Percentiles rank a stretch among this genome's conserved stretches.
These are phyloP conservation scores for Paraurostyla sp. DNA, from an alignment of 73 alveolate species.

Conservation along the genomic window DNA sequence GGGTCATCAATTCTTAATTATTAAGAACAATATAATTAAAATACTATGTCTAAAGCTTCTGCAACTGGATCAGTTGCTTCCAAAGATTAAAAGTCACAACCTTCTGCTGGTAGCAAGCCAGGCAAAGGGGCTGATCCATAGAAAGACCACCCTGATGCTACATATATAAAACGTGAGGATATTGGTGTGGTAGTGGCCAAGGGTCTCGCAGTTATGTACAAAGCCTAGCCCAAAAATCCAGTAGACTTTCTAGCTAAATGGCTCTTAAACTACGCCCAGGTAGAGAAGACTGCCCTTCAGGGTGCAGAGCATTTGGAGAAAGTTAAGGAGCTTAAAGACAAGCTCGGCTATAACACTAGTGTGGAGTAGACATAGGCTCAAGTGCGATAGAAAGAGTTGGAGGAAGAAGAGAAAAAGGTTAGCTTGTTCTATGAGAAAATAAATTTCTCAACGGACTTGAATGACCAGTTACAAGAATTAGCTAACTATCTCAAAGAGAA, in stretches of 20 bases:
- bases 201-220: constrained; percentile 91
- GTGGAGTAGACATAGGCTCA: constrained; percentile 21
- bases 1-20: not conserved
- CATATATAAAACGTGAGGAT: constrained; percentile 77
- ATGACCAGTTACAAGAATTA: constrained; percentile 82
- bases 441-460: constrained; percentile 65
- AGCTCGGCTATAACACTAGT: not conserved
- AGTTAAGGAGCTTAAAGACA: constrained; percentile 26
- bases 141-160: constrained; percentile 58
- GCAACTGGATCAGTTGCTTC: not conserved
- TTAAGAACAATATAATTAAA: not conserved
- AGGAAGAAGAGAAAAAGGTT: constrained; percentile 29
- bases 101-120: too few relatives aligned
- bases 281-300: constrained; percentile 34
- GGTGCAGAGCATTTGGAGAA: not conserved
- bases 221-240: constrained; percentile 91
- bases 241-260: constrained; percentile 94
- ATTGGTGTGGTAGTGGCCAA: constrained; percentile 81
- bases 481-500: constrained; percentile 76
- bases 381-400: not conserved
- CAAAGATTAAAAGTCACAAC: too few relatives aligned
- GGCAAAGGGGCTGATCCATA: not conserved
- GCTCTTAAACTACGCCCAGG: constrained; percentile 86
- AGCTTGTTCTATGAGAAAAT: constrained; percentile 48
- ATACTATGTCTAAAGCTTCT: constrained; percentile 21